Percentiles rank a stretch among this genome's conserved stretches.
Evolutionary conservation across 352 stramenopile genomes (phyloP).

Genomic region (Phytophthora kernoviae): DNA sequence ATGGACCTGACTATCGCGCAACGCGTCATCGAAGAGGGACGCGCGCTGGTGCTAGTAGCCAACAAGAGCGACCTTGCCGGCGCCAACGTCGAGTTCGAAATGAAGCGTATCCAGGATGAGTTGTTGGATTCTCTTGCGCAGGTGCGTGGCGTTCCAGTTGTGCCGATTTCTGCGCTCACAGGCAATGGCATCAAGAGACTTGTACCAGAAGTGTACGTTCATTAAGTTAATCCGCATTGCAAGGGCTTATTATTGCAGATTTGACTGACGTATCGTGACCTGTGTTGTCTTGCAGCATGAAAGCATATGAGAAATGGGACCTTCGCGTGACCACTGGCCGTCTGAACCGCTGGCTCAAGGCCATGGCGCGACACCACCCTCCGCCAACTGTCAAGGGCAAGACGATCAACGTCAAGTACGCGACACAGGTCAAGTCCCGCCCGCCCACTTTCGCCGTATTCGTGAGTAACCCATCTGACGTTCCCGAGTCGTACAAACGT

Average conservation of each 20-base stretch:
- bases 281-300: constrained; percentile 40
- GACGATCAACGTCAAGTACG: constrained; percentile 88
- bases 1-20: constrained; percentile 88
- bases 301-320: constrained; percentile 84
- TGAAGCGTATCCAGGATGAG: constrained; percentile 73
- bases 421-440: constrained; percentile 83
- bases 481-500: constrained; percentile 78
- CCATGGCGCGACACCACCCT: constrained; percentile 83
- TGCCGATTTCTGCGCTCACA: constrained; percentile 78
- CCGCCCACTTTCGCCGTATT: constrained; percentile 85
- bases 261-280: not conserved
- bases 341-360: constrained; percentile 85
- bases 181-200: constrained; percentile 82
- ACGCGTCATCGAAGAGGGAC: constrained; percentile 80
- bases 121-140: constrained; percentile 75
- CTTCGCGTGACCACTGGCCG: constrained; percentile 76
- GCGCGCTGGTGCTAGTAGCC: constrained; percentile 69
- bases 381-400: constrained; percentile 85
- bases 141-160: constrained; percentile 75
- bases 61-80: constrained; percentile 79
- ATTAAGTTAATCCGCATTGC: not conserved
- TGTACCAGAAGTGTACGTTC: constrained; percentile 68
- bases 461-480: constrained; percentile 77
- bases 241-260: too few relatives aligned
- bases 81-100: constrained; percentile 56